phyloP scores from a whole-genome alignment of 192 early-diverging fungal genomes.

The Umbelopsis ramanniana region DNA sequence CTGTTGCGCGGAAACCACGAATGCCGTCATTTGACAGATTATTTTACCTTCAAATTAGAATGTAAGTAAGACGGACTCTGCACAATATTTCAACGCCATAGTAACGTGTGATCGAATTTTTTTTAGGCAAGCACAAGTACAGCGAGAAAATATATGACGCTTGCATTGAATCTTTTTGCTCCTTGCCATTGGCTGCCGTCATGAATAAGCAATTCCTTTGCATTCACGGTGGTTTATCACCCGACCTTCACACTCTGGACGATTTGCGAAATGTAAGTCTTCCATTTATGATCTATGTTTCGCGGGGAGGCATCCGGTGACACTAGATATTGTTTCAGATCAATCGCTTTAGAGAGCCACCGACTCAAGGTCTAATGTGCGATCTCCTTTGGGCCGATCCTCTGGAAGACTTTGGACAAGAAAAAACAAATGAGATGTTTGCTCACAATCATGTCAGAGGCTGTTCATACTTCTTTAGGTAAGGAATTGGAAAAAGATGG shows the following conservation, averaged over 20 bases:
- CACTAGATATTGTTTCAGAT: slow-evolving; percentile 52
- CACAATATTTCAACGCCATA: not conserved
- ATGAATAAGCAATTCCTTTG: slow-evolving; percentile 98
- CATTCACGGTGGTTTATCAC: slow-evolving; percentile 94
- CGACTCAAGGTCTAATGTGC: slow-evolving; percentile 94
- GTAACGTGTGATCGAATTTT: not conserved
- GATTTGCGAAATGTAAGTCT: slow-evolving; percentile 71
- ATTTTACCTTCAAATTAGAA: slow-evolving; percentile 98
- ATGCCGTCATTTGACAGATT: slow-evolving; percentile 95
- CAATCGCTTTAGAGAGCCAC: slow-evolving; percentile 91
- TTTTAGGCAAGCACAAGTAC: slow-evolving; percentile 92
- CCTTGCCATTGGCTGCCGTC: slow-evolving; percentile 88
- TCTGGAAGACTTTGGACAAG: slow-evolving; percentile 95
- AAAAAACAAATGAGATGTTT: slow-evolving; percentile 87
- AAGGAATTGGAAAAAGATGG: slow-evolving; percentile 13
- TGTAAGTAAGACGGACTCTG: slow-evolving; percentile 57
- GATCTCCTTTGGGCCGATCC: slow-evolving; percentile 97
- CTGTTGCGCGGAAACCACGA: slow-evolving; percentile 97
- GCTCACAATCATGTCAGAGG: slow-evolving; percentile 93
- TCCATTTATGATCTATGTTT: not conserved
- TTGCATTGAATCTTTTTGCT: slow-evolving; percentile 90
- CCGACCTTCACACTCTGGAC: slow-evolving; percentile 90
- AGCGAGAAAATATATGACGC: slow-evolving; percentile 89
- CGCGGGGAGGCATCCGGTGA: not conserved
- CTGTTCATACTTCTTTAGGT: slow-evolving; percentile 95